phyloP scores from a whole-genome alignment of 1,139 yeast genomes.

The Kodamaea anthophila region DNA sequence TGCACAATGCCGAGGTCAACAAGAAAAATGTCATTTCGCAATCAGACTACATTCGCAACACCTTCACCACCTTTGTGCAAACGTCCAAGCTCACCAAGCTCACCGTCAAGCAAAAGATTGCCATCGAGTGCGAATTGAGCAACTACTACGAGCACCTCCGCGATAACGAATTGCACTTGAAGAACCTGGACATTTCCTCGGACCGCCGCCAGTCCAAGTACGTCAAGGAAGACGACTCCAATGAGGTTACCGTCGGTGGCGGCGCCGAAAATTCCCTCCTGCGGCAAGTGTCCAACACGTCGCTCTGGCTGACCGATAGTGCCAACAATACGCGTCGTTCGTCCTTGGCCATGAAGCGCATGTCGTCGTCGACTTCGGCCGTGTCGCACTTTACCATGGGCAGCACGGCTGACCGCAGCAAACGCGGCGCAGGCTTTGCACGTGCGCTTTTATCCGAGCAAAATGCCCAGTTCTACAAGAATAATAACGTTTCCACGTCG shows the following conservation, averaged over 20 bases:
- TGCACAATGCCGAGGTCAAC: slow-evolving; percentile 47
- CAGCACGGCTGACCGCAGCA: slow-evolving; percentile 8
- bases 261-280: slow-evolving; percentile 14
- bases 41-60: slow-evolving; percentile 51
- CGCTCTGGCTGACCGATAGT: slow-evolving; percentile 38
- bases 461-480: slow-evolving; percentile 19
- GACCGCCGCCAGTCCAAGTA: slow-evolving; percentile 10
- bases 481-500: slow-evolving; percentile 17
- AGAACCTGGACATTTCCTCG: slow-evolving; percentile 12
- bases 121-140: slow-evolving; percentile 40
- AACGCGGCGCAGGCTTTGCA: slow-evolving; percentile 32
- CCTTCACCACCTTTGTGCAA: slow-evolving; percentile 38
- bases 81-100: slow-evolving; percentile 25
- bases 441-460: slow-evolving; percentile 36
- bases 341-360: slow-evolving; percentile 28
- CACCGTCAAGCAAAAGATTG: slow-evolving; percentile 34
- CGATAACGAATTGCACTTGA: slow-evolving; percentile 36
- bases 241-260: slow-evolving; percentile 7
- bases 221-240: slow-evolving; percentile 8
- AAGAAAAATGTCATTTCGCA: slow-evolving; percentile 38
- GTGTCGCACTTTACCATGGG: slow-evolving; percentile 23
- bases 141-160: slow-evolving; percentile 37
- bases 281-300: slow-evolving; percentile 28
- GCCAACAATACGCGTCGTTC: slow-evolving; percentile 19
- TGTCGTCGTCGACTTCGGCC: slow-evolving; percentile 27